A percentile compares a stretch with the other conserved stretches of the same genome.
phyloP scores from a whole-genome alignment of 331 rosid species.

The Quercus phellos region DNA sequence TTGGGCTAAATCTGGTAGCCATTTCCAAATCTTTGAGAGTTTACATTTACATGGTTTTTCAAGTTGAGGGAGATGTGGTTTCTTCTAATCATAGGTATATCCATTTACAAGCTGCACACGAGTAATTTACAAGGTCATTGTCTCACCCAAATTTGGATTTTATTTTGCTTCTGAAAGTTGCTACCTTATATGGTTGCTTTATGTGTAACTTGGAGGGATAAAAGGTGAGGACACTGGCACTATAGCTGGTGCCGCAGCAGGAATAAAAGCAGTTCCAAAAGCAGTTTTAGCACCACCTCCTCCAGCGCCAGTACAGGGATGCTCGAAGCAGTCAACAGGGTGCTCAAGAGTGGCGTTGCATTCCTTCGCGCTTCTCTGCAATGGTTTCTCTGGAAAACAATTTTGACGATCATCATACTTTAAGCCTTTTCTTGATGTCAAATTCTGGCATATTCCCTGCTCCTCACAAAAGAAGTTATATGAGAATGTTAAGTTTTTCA shows the following conservation, averaged over 20 bases:
- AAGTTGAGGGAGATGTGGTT: background rate
- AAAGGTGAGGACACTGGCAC: conserved; percentile 23
- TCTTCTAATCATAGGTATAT: background rate
- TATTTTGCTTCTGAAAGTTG: background rate
- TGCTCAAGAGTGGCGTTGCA: conserved; percentile 49
- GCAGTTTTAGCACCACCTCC: background rate
- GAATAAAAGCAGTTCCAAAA: background rate
- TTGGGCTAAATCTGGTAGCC: background rate
- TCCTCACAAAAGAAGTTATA: conserved; percentile 88
- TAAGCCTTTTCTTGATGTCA: conserved; percentile 34
- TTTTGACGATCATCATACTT: conserved; percentile 55
- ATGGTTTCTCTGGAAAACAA: conserved; percentile 66
- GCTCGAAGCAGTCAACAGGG: conserved; percentile 44
- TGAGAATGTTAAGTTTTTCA: conserved; percentile 67
- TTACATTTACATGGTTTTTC: background rate
- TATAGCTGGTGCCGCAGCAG: conserved; percentile 21
- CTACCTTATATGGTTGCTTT: background rate
- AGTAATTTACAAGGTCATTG: conserved; percentile 15
- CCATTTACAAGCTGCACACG: background rate
- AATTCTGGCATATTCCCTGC: conserved; percentile 58
- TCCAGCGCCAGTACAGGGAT: conserved; percentile 24
- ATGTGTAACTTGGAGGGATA: conserved; percentile 16
- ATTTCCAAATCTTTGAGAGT: background rate
- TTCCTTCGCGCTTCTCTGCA: conserved; percentile 65
- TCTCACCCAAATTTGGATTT: background rate